Percentiles rank a stretch among this genome's conserved stretches.
Conservation (phyloP, 768 basidiomycete genomes). For the Lentinus tigrinus region DNA sequence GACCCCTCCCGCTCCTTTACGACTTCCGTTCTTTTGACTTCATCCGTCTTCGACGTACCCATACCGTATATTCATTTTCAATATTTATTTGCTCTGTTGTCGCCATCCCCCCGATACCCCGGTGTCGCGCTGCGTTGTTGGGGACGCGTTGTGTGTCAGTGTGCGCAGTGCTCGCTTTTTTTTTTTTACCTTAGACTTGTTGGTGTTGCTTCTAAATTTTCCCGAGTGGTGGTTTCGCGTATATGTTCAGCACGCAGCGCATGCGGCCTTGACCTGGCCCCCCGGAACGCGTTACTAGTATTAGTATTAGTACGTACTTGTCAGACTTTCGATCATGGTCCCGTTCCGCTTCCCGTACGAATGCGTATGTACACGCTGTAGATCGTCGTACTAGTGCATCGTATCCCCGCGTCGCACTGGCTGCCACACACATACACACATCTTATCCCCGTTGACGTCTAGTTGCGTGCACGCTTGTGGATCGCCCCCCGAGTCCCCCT, state of each 20-base stretch:
- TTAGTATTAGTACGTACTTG: neutral
- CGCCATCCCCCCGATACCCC: conserved; percentile 8
- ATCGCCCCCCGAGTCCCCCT: too few relatives aligned
- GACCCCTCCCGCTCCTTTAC: conserved; percentile 9
- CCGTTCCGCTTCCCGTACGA: neutral
- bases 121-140: neutral
- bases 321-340: neutral
- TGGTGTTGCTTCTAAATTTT: neutral
- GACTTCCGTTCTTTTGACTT: neutral
- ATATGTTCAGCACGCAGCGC: neutral
- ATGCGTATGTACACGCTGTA: neutral
- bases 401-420: conserved; percentile 3
- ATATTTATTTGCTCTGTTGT: neutral
- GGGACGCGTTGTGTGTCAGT: too few relatives aligned
- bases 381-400: neutral
- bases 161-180: conserved; percentile 3
- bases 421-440: conserved; percentile 1
- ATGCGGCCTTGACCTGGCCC: too few relatives aligned
- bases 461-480: too few relatives aligned
- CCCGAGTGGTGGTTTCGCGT: too few relatives aligned
- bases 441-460: too few relatives aligned
- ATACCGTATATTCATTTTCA: neutral
- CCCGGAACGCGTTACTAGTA: neutral
- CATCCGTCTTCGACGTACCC: neutral
- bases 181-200: neutral